Conservation (phyloP, 1,284 basidiomycete species). For the Rhodotorula sp. region DNA sequence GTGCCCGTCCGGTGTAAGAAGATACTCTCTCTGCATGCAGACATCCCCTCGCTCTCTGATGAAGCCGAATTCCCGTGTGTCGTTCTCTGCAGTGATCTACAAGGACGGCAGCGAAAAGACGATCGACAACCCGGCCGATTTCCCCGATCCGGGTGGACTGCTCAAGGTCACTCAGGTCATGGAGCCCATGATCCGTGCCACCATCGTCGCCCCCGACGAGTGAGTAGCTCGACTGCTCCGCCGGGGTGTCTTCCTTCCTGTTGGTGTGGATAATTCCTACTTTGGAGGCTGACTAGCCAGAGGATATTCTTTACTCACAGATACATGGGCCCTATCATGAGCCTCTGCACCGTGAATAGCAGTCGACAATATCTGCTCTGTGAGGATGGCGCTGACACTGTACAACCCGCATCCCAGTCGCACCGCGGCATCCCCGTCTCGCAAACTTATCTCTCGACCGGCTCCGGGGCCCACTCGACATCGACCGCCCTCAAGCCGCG, state of each 20-base stretch:
- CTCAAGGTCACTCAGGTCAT: constrained; percentile 69
- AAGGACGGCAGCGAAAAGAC: constrained; percentile 62
- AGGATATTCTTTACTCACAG: neutral
- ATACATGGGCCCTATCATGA: constrained; percentile 66
- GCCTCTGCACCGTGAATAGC: constrained; percentile 63
- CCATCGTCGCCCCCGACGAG: constrained; percentile 42
- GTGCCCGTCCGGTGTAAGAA: constrained; percentile 81
- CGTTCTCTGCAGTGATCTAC: constrained; percentile 64
- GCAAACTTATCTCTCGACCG: constrained; percentile 53
- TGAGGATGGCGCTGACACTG: too few relatives aligned
- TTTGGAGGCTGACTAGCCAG: neutral
- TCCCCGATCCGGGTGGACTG: constrained; percentile 73
- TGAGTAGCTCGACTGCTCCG: constrained; percentile 1
- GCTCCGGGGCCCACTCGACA: constrained; percentile 56
- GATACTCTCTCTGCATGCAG: too few relatives aligned
- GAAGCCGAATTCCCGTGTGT: neutral
- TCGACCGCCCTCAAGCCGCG: constrained; percentile 63
- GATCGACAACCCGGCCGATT: constrained; percentile 88
- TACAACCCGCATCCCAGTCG: constrained; percentile 7
- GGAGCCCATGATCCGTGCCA: constrained; percentile 65
- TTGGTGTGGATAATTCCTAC: too few relatives aligned
- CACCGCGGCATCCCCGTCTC: constrained; percentile 45
- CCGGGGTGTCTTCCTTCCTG: neutral
- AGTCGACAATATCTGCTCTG: too few relatives aligned
- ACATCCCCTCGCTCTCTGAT: too few relatives aligned